Evolutionary conservation across 2,329 filamentous ascomycete species (phyloP).

Genomic region (Claviceps sp.): DNA sequence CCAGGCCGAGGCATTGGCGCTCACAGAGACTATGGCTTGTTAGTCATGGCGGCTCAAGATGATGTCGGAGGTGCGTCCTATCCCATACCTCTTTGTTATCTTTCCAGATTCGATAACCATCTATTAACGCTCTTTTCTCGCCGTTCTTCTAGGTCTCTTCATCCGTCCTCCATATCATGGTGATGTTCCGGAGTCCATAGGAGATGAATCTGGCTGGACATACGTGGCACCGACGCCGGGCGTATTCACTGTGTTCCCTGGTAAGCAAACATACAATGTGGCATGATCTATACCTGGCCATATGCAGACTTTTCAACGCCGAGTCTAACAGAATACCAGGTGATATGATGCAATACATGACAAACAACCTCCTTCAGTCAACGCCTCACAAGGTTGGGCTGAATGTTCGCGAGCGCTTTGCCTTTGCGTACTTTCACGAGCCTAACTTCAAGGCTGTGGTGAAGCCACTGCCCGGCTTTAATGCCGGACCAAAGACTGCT

Average conservation of each 20-base stretch:
- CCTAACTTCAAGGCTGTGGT: constrained; percentile 33
- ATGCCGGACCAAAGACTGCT: constrained; percentile 15
- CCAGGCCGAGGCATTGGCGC: constrained; percentile 36
- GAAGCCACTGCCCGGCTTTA: constrained; percentile 27
- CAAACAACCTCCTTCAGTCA: constrained; percentile 29
- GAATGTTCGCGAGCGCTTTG: constrained; percentile 30
- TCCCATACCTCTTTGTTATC: not conserved
- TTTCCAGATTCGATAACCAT: not conserved
- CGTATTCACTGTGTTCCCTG: constrained; percentile 36
- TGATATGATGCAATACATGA: constrained; percentile 40
- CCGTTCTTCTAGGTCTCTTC: constrained; percentile 23
- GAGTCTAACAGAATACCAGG: constrained; percentile 15
- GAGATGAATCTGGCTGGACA: constrained; percentile 32
- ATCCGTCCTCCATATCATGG: constrained; percentile 27
- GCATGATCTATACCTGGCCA: not conserved
- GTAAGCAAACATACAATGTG: constrained; percentile 11
- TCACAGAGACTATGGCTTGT: constrained; percentile 38
- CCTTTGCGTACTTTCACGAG: constrained; percentile 38
- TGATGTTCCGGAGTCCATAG: constrained; percentile 26
- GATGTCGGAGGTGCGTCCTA: constrained; percentile 29
- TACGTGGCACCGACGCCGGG: constrained; percentile 31
- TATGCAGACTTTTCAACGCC: not conserved
- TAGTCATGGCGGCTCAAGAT: constrained; percentile 36
- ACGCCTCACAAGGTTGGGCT: constrained; percentile 38
- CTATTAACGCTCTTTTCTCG: not conserved